Base-by-base conservation (phyloP, 352 stramenopile genomes). In the Phytophthora ohioensis region DNA sequence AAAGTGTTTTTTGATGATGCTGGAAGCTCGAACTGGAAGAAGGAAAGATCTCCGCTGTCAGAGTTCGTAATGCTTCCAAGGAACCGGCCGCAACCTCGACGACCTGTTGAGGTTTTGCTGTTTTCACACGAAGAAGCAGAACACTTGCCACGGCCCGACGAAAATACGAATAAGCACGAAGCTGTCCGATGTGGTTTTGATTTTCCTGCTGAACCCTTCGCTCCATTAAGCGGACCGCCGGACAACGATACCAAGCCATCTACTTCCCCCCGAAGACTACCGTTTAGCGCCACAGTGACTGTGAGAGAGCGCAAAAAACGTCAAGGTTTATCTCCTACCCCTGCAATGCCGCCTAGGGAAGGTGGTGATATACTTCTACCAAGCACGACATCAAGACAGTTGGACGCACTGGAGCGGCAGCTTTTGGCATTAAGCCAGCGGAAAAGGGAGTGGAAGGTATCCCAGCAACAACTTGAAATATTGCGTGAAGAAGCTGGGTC, bases 51-150 rank as follows among this genome's bases (percentile, higher is more conserved):
- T 2, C 45, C 63, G 12, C 45, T 84, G 36, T 81, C 73, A 5
- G 66, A 67, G 21, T 84, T 84, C 27, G 71, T 81, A 13, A 36
- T 78, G 39, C 55, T 84, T 36, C 76, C 76, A 7, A 77, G 71
- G 48, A 79, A 69, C 21, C 73, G 76, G 10, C 76, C 76, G 10
- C 76, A 80, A 15, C 76, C 76, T 61, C 67, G 76, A 51, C 70
- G 67, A 53, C 73, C 76, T 12, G 35, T 84, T 5, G 76, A 84
- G 11, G 42, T 80, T 42, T 27, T 81, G 45, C 51, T 79, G 13
- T 54, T 56, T 32, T 36, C 41, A 21, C 49, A 69, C 47, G 3
- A 41, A 35, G 54, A 67, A 32, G 5, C 41, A 31, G 35, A 63
- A 34, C 60, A 61, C 1, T 13, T 49, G 3, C 9, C n/a, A 17